Base-by-base conservation (phyloP, 2,329 filamentous ascomycete species). In the Chaetomium sp. region DNA sequence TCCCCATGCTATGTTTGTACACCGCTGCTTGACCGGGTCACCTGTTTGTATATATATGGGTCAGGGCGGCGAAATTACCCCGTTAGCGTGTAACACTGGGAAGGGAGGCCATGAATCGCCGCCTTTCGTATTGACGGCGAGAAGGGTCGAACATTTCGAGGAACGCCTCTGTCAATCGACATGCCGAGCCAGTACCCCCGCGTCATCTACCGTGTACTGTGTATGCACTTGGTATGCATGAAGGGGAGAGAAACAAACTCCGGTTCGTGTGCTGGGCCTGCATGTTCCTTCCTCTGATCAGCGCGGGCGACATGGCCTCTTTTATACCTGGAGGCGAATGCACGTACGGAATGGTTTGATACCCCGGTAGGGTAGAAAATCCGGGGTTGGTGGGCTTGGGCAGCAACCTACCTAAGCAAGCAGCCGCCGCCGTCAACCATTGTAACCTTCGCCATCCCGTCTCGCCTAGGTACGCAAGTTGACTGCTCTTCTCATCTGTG, bases 361-460 rank as follows among this genome's bases (percentile, higher is more conserved):
- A 53, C 38, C 53, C 29, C 27, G 59, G 45, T 47, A 57, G 47
- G 45, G 13, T 12, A n/a, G 31, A 60, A 25, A 60, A 62, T 54
- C 58, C 31, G 58, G 38, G 53, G 42, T 56, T 38, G 53, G 42
- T 10, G 42, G 45, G 49, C 62, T 64, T 61, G 60, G 66, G 63
- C 63, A 67, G 60, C 66, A 67, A 65, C n/a, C n/a, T n/a, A n/a
- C n/a, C n/a, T n/a, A n/a, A 42, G 33, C 45, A 49, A 47, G 49
- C 12, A 31, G 49, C 25, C 21, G 33, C 45, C 47, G 49, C 21
- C 10, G 2, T 23, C 4, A 19, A 23, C 49, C 21, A 27, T 54
- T 54, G 59, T 25, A 55, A 47, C 25, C 25, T 25, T 47, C 50
- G 21, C 16, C 16, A 16, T 16, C 13, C 38, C 38, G 38, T 42